These are phyloP conservation scores for Posidonia australis DNA, from an alignment of 106 monocot species.

Conservation along the genomic window DNA sequence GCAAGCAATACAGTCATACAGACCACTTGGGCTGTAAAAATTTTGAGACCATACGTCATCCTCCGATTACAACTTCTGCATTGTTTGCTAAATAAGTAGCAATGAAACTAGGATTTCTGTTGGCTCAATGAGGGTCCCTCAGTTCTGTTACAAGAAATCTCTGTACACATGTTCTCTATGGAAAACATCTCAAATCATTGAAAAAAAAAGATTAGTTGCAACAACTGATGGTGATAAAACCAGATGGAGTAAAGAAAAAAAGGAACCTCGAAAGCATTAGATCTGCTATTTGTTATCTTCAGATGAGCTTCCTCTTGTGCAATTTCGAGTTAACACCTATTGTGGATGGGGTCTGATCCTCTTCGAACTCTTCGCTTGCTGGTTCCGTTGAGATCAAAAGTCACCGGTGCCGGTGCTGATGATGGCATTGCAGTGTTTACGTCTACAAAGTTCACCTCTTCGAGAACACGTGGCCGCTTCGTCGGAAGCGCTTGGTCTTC, in stretches of 20 bases:
- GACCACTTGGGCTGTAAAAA: neutral
- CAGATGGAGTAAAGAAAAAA: neutral
- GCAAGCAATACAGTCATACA: neutral
- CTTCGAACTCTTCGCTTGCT: slow-evolving; percentile 67
- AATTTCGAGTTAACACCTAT: slow-evolving; percentile 32
- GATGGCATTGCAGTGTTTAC: slow-evolving; percentile 13
- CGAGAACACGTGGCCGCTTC: slow-evolving; percentile 4
- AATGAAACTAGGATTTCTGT: no score
- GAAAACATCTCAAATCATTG: neutral
- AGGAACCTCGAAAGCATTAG: neutral
- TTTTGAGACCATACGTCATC: neutral
- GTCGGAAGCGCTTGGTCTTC: slow-evolving; percentile 12
- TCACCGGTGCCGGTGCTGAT: slow-evolving; percentile 17
- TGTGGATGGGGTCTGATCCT: slow-evolving; percentile 83
- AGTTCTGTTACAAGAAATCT: neutral
- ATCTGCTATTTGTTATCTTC: neutral
- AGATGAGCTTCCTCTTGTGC: neutral
- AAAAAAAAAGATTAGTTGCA: neutral
- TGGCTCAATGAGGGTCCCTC: neutral
- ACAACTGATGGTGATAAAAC: neutral
- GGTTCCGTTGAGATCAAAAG: slow-evolving; percentile 31
- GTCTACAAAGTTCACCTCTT: slow-evolving; percentile 9
- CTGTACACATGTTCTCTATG: neutral
- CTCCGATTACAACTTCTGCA: neutral
- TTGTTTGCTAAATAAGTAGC: no score